Evolutionary conservation across 23 red algal genomes (phyloP).

Genomic region (Gracilariopsis chorda): DNA sequence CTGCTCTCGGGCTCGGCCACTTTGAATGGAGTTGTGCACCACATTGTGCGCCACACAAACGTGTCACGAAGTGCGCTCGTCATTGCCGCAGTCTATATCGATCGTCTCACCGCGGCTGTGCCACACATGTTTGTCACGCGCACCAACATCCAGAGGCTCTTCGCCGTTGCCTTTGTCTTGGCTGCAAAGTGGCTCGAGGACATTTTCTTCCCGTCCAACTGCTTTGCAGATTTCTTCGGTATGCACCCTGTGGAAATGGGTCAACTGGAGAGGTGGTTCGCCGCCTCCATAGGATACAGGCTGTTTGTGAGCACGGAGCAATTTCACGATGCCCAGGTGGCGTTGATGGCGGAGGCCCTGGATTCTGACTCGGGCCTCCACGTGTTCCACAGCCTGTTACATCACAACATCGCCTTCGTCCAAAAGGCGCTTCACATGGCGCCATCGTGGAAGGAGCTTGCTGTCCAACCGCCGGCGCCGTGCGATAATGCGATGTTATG

Average conservation of each 20-base stretch:
- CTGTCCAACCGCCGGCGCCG: not conserved
- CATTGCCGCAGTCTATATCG: slow-evolving; percentile 1
- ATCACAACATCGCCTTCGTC: not conserved
- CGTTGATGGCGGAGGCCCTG: not conserved
- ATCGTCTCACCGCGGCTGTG: not conserved
- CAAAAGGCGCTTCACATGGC: not conserved
- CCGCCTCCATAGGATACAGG: not conserved
- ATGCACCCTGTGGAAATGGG: not conserved
- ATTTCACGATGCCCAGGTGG: not conserved
- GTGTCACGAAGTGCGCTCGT: not conserved
- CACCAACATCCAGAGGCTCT: slow-evolving; percentile 2
- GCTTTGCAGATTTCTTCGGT: not conserved
- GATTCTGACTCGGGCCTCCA: not conserved
- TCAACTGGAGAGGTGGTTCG: not conserved
- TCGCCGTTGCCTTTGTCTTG: not conserved
- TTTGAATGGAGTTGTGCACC: not conserved
- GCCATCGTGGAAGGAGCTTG: not conserved
- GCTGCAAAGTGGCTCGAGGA: slow-evolving; percentile 6
- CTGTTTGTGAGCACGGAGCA: not conserved
- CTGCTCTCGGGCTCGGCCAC: not conserved
- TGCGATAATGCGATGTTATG: not conserved
- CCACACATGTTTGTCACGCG: not conserved
- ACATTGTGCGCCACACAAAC: not conserved
- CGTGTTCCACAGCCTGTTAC: not conserved
- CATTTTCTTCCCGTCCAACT: not conserved